phyloP scores from a whole-genome alignment of 305 asterid species.

The Plantago coronopus region DNA sequence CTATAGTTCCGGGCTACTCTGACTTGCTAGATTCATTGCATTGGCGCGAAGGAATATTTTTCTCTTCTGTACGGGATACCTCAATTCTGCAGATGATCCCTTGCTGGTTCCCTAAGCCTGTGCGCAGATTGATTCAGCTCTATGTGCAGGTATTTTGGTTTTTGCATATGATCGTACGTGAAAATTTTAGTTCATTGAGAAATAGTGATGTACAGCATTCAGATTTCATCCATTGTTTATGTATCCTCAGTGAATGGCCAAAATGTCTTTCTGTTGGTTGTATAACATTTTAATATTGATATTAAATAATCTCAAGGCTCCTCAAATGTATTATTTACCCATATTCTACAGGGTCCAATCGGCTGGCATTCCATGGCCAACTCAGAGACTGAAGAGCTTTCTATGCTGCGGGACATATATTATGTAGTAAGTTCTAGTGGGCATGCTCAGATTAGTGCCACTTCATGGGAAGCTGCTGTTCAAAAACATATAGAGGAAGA shows the following conservation, averaged over 20 bases:
- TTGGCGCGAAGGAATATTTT: slow-evolving; percentile 96
- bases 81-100: slow-evolving; percentile 97
- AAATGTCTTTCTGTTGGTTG: neutral
- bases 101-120: slow-evolving; percentile 91
- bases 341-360: slow-evolving; percentile 77
- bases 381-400: slow-evolving; percentile 59
- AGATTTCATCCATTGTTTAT: neutral
- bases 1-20: slow-evolving; percentile 64
- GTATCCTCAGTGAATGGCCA: neutral
- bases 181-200: neutral
- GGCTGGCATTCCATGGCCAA: slow-evolving; percentile 86
- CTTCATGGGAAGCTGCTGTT: slow-evolving; percentile 94
- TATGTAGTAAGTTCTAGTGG: slow-evolving; percentile 56
- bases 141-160: slow-evolving; percentile 68
- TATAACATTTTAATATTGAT: slow-evolving; percentile 11
- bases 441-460: slow-evolving; percentile 71
- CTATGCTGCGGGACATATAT: slow-evolving; percentile 63
- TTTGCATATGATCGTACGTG: slow-evolving; percentile 6
- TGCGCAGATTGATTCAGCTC: slow-evolving; percentile 93
- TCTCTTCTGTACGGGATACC: slow-evolving; percentile 81
- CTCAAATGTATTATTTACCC: slow-evolving; percentile 20
- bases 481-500: slow-evolving; percentile 91
- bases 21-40: slow-evolving; percentile 83
- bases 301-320: slow-evolving; percentile 14
- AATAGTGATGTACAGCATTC: too few relatives aligned